Conservation (phyloP, 306 rosid species). For the Lathyrus sativus region DNA sequence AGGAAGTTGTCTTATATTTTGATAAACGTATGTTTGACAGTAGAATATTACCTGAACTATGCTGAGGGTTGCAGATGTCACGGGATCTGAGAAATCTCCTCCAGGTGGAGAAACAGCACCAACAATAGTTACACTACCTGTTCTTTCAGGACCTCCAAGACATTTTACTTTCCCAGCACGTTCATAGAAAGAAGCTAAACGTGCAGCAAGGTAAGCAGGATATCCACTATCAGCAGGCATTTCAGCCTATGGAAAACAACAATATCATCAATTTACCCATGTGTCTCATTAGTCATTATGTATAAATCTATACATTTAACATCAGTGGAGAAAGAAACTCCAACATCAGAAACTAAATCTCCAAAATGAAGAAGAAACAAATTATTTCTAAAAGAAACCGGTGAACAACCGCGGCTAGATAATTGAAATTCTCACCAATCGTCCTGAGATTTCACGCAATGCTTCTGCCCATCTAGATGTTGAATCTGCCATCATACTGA, state of each 20-base stretch:
- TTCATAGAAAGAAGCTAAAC: constrained; percentile 98
- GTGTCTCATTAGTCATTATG: constrained; percentile 13
- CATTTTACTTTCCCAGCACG: constrained; percentile 99
- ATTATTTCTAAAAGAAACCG: constrained; percentile 4
- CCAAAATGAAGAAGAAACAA: constrained; percentile 2
- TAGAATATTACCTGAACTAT: constrained; percentile 80
- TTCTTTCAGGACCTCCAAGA: constrained; percentile 96
- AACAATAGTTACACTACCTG: constrained; percentile 98
- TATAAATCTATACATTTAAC: constrained; percentile 7
- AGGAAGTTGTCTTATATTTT: constrained; percentile 19
- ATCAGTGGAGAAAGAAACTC: constrained; percentile 12
- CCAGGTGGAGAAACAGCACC: constrained; percentile 99
- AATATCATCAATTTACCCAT: constrained; percentile 23
- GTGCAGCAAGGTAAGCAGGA: constrained; percentile 99
- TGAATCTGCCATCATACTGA: constrained; percentile 99
- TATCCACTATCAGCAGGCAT: constrained; percentile 99
- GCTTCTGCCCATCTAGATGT: constrained; percentile 99
- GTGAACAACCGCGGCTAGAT: constrained; percentile 2
- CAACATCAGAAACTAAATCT: constrained; percentile 16
- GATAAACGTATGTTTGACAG: constrained; percentile 26
- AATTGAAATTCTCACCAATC: constrained; percentile 69
- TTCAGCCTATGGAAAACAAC: constrained; percentile 75
- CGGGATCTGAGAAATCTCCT: constrained; percentile 99
- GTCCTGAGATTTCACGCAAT: constrained; percentile 98
- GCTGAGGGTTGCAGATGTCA: constrained; percentile 99